These are phyloP conservation scores for Pulveroboletus sp. DNA, from an alignment of 768 basidiomycete species.

Conservation along the genomic window DNA sequence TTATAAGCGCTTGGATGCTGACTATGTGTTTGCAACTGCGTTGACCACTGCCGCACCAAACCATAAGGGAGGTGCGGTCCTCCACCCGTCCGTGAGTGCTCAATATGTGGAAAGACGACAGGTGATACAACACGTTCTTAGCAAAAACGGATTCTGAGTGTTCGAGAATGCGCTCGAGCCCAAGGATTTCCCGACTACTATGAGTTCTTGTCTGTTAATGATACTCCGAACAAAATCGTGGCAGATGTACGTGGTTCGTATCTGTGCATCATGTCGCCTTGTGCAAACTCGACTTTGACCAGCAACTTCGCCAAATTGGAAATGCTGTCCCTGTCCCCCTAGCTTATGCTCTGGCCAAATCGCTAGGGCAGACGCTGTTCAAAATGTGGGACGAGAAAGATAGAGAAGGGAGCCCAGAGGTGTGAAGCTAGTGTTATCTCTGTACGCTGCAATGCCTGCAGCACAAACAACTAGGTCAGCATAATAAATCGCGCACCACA, in stretches of 20 bases:
- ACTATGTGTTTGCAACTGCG: constrained; percentile 57
- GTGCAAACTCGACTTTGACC: constrained; percentile 3
- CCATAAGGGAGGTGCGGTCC: constrained; percentile 40
- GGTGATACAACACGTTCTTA: constrained; percentile 23
- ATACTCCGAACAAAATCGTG: constrained; percentile 31
- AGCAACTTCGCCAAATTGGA: constrained; percentile 77
- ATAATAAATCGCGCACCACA: constrained; percentile 1
- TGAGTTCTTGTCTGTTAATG: constrained; percentile 49
- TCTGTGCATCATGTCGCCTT: not conserved
- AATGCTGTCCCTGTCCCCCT: constrained; percentile 76
- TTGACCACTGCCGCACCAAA: constrained; percentile 53
- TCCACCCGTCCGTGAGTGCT: constrained; percentile 43
- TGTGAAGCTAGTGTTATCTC: constrained; percentile 21
- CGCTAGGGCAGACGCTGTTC: constrained; percentile 41
- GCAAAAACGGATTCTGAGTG: constrained; percentile 68
- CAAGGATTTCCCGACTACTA: constrained; percentile 79
- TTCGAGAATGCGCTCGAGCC: constrained; percentile 64
- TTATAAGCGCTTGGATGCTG: constrained; percentile 52
- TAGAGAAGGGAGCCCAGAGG: constrained; percentile 41
- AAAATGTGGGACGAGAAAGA: constrained; percentile 41
- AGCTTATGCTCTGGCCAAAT: constrained; percentile 55
- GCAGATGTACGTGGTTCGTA: constrained; percentile 45
- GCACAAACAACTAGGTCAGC: not conserved
- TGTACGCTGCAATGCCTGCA: not conserved
- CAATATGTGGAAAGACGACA: not conserved